phyloP scores from a whole-genome alignment of 805 yeast genomes.

The Lachancea dasiensis region DNA sequence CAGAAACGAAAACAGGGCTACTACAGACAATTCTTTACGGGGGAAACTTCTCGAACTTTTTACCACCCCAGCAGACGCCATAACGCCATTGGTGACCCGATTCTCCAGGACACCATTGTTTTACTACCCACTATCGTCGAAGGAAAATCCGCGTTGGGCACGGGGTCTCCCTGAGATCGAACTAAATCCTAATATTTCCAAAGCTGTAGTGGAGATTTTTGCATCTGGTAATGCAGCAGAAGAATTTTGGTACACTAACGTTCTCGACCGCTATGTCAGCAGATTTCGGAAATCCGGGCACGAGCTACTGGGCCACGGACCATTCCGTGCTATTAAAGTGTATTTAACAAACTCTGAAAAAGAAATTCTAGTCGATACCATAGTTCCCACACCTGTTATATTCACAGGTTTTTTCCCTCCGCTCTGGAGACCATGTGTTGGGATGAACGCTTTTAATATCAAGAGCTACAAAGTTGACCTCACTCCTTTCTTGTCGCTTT shows the following conservation, averaged over 20 bases:
- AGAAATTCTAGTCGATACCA: slow-evolving; percentile 45
- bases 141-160: slow-evolving; percentile 23
- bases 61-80: slow-evolving; percentile 7
- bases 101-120: slow-evolving; percentile 38
- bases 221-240: slow-evolving; percentile 74
- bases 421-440: slow-evolving; percentile 77
- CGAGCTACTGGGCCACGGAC: slow-evolving; percentile 56
- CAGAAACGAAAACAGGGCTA: slow-evolving; percentile 9
- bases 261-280: slow-evolving; percentile 42
- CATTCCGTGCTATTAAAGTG: slow-evolving; percentile 60
- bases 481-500: slow-evolving; percentile 59
- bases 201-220: slow-evolving; percentile 44
- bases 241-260: slow-evolving; percentile 76
- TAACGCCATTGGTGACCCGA: slow-evolving; percentile 17
- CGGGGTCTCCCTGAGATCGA: slow-evolving; percentile 10
- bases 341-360: slow-evolving; percentile 34
- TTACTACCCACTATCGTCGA: slow-evolving; percentile 41
- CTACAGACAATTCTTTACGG: not conserved
- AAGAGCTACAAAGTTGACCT: slow-evolving; percentile 65
- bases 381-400: slow-evolving; percentile 65
- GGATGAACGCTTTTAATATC: slow-evolving; percentile 66
- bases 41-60: slow-evolving; percentile 8
- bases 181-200: slow-evolving; percentile 1
- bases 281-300: slow-evolving; percentile 38
- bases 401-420: slow-evolving; percentile 76